Evolutionary conservation across 1,284 basidiomycete genomes (phyloP).

Genomic region (Austroboletus olivaceoglutinosus): DNA sequence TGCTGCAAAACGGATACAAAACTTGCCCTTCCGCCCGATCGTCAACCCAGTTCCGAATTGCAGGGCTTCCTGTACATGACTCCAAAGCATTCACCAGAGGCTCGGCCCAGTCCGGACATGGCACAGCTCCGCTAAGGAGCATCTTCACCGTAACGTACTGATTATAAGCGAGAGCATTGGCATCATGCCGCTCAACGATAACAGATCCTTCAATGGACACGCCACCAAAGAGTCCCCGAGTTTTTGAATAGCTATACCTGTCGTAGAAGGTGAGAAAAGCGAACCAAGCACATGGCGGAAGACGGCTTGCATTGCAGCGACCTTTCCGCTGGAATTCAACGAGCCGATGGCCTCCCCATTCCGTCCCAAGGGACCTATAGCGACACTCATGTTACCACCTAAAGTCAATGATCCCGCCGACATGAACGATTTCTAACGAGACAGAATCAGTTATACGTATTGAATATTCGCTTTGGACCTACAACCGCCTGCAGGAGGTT

Average conservation of each 20-base stretch:
- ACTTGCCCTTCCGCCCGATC: slow-evolving; percentile 42
- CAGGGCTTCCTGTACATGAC: slow-evolving; percentile 68
- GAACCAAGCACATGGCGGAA: slow-evolving; percentile 1
- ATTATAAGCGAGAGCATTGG: slow-evolving; percentile 79
- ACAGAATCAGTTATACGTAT: slow-evolving; percentile 6
- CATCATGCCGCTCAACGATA: slow-evolving; percentile 92
- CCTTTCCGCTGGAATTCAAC: slow-evolving; percentile 81
- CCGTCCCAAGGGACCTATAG: slow-evolving; percentile 90
- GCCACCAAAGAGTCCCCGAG: slow-evolving; percentile 87
- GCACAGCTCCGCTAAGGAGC: slow-evolving; percentile 75
- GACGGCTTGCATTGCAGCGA: slow-evolving; percentile 81
- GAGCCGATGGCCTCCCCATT: slow-evolving; percentile 92
- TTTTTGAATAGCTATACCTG: slow-evolving; percentile 94
- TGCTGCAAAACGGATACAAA: slow-evolving; percentile 59
- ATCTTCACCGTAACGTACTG: slow-evolving; percentile 72
- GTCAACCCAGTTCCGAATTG: slow-evolving; percentile 64
- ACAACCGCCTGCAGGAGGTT: slow-evolving; percentile 52
- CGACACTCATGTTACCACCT: slow-evolving; percentile 91
- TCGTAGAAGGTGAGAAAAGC: slow-evolving; percentile 2
- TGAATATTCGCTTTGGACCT: slow-evolving; percentile 32
- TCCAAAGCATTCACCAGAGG: slow-evolving; percentile 73
- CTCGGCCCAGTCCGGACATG: slow-evolving; percentile 76
- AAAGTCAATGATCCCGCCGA: slow-evolving; percentile 88
- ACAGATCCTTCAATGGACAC: slow-evolving; percentile 91
- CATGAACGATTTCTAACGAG: slow-evolving; percentile 83